Evolutionary conservation across 164 flowering plant genomes (phyloP).

Genomic region (Vitis cinerea): DNA sequence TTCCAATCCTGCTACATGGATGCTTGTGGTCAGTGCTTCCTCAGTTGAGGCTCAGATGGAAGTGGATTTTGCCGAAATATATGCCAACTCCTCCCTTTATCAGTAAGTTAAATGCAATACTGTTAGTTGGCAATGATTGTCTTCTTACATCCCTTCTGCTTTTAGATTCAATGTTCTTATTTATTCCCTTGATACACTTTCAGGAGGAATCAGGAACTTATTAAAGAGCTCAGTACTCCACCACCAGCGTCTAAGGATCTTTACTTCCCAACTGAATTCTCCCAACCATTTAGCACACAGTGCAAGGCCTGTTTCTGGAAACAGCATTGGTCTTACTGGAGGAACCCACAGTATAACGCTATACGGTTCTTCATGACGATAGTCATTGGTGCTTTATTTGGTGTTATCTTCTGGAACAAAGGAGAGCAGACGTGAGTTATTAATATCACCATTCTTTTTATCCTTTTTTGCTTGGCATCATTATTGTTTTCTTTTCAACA

Average conservation of each 20-base stretch:
- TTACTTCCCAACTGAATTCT: slow-evolving; percentile 62
- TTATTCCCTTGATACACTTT: slow-evolving; percentile 10
- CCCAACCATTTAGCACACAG: slow-evolving; percentile 64
- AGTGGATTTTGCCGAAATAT: slow-evolving; percentile 58
- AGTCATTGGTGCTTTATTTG: slow-evolving; percentile 59
- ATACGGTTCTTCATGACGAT: slow-evolving; percentile 59
- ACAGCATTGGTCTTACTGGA: slow-evolving; percentile 87
- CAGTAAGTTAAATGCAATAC: slow-evolving; percentile 30
- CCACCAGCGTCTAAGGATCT: slow-evolving; percentile 63
- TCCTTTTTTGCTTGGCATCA: neutral
- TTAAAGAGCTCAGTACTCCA: slow-evolving; percentile 62
- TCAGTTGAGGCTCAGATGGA: slow-evolving; percentile 50
- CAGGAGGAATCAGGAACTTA: slow-evolving; percentile 70
- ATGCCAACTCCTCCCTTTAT: slow-evolving; percentile 53
- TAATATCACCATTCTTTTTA: neutral
- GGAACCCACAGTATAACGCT: slow-evolving; percentile 68
- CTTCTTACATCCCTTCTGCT: neutral
- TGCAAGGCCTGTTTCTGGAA: slow-evolving; percentile 91
- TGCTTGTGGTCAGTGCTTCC: slow-evolving; percentile 61
- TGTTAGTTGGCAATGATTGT: neutral
- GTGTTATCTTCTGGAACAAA: slow-evolving; percentile 67
- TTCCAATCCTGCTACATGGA: slow-evolving; percentile 84
- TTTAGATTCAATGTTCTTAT: neutral
- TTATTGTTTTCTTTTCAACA: no score
- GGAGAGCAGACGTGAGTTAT: slow-evolving; percentile 60